Conservation (phyloP, 2,329 filamentous ascomycete species). For the Aspergillus sojae region DNA sequence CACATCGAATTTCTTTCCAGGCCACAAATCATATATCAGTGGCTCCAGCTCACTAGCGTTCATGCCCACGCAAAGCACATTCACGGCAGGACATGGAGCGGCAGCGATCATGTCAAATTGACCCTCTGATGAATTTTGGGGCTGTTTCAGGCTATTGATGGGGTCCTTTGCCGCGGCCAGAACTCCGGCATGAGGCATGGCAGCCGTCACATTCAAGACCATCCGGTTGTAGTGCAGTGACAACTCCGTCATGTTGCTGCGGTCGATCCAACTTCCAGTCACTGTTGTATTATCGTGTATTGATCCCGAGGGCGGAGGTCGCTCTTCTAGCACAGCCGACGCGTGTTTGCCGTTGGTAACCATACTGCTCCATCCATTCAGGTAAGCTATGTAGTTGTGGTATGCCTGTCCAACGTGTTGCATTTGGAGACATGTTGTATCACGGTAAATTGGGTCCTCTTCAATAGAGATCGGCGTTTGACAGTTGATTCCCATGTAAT, state of each 20-base stretch:
- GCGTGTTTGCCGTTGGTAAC: constrained; percentile 48
- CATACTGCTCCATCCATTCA: constrained; percentile 57
- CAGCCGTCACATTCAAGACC: constrained; percentile 75
- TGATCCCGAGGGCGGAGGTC: constrained; percentile 65
- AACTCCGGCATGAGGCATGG: constrained; percentile 74
- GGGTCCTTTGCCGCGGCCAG: constrained; percentile 64
- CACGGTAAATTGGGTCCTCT: constrained; percentile 45
- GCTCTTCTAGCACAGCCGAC: constrained; percentile 43
- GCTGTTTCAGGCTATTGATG: constrained; percentile 70
- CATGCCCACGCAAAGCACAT: constrained; percentile 74
- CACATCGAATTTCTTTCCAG: constrained; percentile 38
- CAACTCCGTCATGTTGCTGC: constrained; percentile 55
- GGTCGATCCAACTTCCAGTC: constrained; percentile 68
- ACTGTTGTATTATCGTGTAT: constrained; percentile 75
- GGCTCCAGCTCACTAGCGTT: constrained; percentile 61
- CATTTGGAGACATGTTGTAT: constrained; percentile 67
- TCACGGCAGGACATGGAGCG: constrained; percentile 70
- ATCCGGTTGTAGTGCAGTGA: constrained; percentile 58
- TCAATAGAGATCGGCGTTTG: constrained; percentile 59
- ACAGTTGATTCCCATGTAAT: constrained; percentile 60
- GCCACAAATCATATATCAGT: constrained; percentile 67
- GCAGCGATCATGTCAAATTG: constrained; percentile 69
- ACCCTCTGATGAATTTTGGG: constrained; percentile 66
- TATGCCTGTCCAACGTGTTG: constrained; percentile 69
- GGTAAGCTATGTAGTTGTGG: constrained; percentile 68